Base-by-base conservation (phyloP, 805 yeast species). In the Tetrapisispora arboricola region DNA sequence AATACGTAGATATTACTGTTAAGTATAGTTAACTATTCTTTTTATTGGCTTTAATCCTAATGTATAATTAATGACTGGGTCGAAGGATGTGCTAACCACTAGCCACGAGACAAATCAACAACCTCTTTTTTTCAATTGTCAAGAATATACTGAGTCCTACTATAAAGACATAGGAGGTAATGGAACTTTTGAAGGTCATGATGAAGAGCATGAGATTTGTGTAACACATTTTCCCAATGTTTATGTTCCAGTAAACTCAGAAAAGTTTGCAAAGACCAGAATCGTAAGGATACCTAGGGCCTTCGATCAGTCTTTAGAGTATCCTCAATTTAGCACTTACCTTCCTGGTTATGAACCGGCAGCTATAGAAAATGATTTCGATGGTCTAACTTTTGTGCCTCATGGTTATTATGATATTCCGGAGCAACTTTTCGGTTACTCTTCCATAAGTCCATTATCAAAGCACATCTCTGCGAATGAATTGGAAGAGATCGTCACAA, bases 151-250 rank as follows among this genome's bases (percentile, higher is more conserved):
- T 4, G 61, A 64, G 11, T 52, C 55, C 3, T 61, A 60, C 20
- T 38, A 38, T 16, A n/a, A 28, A 4, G 41, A 38, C 16, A 25
- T 38, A 18, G 29, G 21, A 16, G 2, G 51, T 40, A 1, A 41
- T 42, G 22, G 36, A 8, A 39, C 34, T 4, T 27, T 38, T 4
- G 44, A 40, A 12, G 58, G 59, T 32, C 63, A 54, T 27, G 50
- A 52, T 24, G 61, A 61, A 11, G 36, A 25, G 34, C 58, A 58
- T 25, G 58, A 71, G 2, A 49, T 78, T 10, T 72, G 75, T 17
- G 57, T 78, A 9, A 79, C 80, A 25, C 88, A 81, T 57, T 82
- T 79, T 52, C 87, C 86, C 6, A 78, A 79, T 48, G 61, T 69
- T 4, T 70, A 77, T 53, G 68, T 51, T 1, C 54, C 64, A 3